Conservation (phyloP, 1,284 basidiomycete species). For the Sporisorium sorghi region DNA sequence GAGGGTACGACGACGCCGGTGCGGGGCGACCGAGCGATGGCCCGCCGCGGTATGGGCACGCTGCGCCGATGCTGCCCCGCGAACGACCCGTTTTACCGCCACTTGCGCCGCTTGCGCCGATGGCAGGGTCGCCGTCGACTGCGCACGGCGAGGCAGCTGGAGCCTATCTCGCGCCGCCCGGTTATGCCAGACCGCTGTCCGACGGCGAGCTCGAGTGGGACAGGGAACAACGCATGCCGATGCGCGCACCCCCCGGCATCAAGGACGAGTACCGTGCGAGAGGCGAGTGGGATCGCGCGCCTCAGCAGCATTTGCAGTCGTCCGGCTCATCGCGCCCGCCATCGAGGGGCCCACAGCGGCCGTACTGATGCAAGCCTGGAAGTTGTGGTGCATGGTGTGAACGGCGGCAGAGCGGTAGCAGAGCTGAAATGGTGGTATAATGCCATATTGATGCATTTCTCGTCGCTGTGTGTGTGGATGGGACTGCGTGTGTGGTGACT, state of each 20-base stretch:
- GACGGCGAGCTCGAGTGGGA: slow-evolving; percentile 2
- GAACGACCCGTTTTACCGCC: slow-evolving; percentile 22
- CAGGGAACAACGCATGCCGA: background rate
- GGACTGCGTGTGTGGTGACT: too few relatives aligned
- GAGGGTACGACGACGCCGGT: background rate
- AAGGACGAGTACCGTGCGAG: background rate
- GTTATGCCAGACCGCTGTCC: too few relatives aligned
- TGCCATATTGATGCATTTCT: too few relatives aligned
- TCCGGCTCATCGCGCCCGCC: background rate
- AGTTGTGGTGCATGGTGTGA: too few relatives aligned
- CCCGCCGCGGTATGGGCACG: background rate
- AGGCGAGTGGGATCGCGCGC: background rate
- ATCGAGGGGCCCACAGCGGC: background rate
- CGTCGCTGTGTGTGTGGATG: too few relatives aligned
- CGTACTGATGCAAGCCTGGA: too few relatives aligned
- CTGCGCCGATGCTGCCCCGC: background rate
- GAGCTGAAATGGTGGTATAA: too few relatives aligned
- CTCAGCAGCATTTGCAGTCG: too few relatives aligned
- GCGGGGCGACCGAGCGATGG: background rate
- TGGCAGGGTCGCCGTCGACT: slow-evolving; percentile 8
- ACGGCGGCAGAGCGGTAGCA: too few relatives aligned
- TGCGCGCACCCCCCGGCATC: background rate
- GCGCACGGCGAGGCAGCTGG: too few relatives aligned
- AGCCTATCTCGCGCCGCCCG: too few relatives aligned
- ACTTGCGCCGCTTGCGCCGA: slow-evolving; percentile 28